Evolutionary conservation across 139 green algal species (phyloP).

Genomic region (Penium margaritaceum): DNA sequence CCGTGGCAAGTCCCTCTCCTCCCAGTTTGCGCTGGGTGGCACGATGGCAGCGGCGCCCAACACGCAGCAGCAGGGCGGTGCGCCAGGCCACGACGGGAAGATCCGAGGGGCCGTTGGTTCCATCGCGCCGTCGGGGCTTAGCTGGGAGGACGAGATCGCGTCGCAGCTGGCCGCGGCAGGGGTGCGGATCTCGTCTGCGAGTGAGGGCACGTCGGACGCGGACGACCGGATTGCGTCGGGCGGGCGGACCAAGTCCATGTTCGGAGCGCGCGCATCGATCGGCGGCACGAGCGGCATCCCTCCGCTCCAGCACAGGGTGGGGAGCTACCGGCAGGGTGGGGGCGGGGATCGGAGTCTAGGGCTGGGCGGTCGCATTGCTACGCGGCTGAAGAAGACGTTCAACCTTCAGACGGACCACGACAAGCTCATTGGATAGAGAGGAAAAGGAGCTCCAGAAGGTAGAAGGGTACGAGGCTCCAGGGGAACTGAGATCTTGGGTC

Average conservation of each 20-base stretch:
- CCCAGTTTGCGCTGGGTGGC: too few relatives aligned
- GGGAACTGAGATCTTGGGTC: too few relatives aligned
- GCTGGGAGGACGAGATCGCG: slow-evolving; percentile 6
- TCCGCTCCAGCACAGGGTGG: not conserved
- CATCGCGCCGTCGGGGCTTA: not conserved
- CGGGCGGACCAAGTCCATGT: not conserved
- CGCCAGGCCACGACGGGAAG: too few relatives aligned
- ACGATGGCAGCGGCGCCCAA: too few relatives aligned
- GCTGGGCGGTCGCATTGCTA: not conserved
- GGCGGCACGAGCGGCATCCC: not conserved
- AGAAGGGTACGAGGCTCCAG: too few relatives aligned
- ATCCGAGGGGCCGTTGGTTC: not conserved
- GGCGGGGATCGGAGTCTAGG: not conserved
- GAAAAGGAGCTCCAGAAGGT: too few relatives aligned
- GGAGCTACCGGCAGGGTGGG: slow-evolving; percentile 5
- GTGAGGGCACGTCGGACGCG: not conserved
- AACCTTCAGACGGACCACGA: slow-evolving; percentile 4
- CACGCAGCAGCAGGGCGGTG: too few relatives aligned
- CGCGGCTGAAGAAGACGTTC: slow-evolving; percentile 6
- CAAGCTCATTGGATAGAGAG: slow-evolving; percentile 3
- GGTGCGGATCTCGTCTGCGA: not conserved
- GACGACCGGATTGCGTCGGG: not conserved
- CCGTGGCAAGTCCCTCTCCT: too few relatives aligned
- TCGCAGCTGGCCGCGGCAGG: not conserved
- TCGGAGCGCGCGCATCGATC: not conserved